These are phyloP conservation scores for Silene uniflora DNA, from an alignment of 148 eudicot genomes.

Conservation along the genomic window DNA sequence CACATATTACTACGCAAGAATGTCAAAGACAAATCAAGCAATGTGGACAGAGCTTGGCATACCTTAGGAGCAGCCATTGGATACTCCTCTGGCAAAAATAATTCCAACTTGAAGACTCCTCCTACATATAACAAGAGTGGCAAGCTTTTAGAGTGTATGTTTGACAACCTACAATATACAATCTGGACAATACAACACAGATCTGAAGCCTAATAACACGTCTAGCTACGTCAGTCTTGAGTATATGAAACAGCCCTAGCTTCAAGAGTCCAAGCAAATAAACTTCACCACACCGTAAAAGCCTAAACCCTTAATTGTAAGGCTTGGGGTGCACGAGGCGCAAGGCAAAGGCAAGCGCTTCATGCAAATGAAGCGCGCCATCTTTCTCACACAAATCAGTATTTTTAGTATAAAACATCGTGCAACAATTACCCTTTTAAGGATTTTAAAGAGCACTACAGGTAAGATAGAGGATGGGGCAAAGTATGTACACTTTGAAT, in stretches of 20 bases:
- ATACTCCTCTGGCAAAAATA: slow-evolving; percentile 96
- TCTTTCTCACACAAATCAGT: not conserved
- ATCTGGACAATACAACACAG: not conserved
- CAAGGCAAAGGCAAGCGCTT: not conserved
- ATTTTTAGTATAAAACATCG: no score
- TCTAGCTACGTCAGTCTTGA: not conserved
- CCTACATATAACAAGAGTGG: slow-evolving; percentile 40
- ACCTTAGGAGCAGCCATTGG: slow-evolving; percentile 99
- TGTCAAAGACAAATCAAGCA: not conserved
- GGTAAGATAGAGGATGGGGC: not conserved
- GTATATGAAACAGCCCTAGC: not conserved
- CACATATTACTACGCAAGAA: not conserved
- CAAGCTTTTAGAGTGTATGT: not conserved
- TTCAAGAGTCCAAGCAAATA: not conserved
- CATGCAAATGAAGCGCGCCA: not conserved
- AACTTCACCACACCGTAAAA: not conserved
- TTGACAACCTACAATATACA: not conserved
- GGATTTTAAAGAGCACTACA: not conserved
- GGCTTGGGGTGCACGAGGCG: not conserved
- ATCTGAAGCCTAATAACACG: not conserved
- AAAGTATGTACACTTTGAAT: no score
- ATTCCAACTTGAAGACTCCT: slow-evolving; percentile 95
- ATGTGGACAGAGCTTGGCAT: not conserved
- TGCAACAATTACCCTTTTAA: not conserved
- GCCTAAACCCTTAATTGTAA: not conserved